Conservation (phyloP, 257 asterid species). For the Verbena officinalis region DNA sequence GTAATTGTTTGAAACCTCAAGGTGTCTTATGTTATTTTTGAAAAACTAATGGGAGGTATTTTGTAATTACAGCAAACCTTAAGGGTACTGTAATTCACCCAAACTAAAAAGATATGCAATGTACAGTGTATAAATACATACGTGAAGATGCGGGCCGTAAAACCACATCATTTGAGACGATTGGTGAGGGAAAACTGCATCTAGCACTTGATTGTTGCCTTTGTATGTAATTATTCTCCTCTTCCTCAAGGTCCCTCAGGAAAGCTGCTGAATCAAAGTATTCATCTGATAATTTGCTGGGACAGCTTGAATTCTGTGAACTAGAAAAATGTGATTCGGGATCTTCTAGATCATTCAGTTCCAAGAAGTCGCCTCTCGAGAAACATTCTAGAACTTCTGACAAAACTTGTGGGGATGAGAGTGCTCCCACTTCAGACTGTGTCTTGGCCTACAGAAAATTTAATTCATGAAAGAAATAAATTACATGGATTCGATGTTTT, state of each 20-base stretch:
- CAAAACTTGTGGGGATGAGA: constrained; percentile 23
- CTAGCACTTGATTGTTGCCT: constrained; percentile 35
- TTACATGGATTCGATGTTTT: too few relatives aligned
- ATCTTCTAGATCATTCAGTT: constrained; percentile 52
- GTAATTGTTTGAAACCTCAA: too few relatives aligned
- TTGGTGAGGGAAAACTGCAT: constrained; percentile 31
- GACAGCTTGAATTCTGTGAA: constrained; percentile 60
- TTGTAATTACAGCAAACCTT: too few relatives aligned
- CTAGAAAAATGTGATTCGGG: constrained; percentile 53
- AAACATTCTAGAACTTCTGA: constrained; percentile 36
- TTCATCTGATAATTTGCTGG: constrained; percentile 58
- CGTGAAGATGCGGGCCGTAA: constrained; percentile 50
- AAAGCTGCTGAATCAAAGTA: constrained; percentile 51
- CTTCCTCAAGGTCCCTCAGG: constrained; percentile 48
- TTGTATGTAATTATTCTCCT: constrained; percentile 20
- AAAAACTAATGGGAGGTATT: too few relatives aligned
- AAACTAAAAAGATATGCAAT: too few relatives aligned
- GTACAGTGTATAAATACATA: constrained; percentile 22
- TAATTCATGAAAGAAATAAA: too few relatives aligned
- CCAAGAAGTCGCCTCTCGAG: constrained; percentile 54
- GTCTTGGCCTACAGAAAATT: constrained; percentile 30
- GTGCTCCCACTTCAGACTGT: constrained; percentile 23
- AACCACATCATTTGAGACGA: constrained; percentile 35
- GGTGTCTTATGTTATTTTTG: too few relatives aligned
- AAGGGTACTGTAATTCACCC: too few relatives aligned